phyloP scores from a whole-genome alignment of 2,329 filamentous ascomycete genomes.

The Emergomyces africanus region DNA sequence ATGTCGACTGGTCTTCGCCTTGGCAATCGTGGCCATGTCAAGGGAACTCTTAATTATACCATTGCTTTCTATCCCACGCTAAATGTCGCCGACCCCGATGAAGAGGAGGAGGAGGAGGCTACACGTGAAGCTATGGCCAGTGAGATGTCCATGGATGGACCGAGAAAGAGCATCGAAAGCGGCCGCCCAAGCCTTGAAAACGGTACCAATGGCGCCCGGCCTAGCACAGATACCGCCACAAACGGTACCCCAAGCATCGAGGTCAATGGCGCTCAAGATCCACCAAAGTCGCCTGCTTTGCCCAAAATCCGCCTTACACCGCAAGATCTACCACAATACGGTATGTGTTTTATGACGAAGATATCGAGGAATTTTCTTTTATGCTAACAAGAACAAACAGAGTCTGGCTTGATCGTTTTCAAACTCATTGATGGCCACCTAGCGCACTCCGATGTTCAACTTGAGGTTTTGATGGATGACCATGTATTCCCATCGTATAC shows the following conservation, averaged over 20 bases:
- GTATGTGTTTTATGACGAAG: slow-evolving; percentile 29
- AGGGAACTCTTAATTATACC: slow-evolving; percentile 72
- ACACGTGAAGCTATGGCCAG: slow-evolving; percentile 16
- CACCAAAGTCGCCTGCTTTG: slow-evolving; percentile 26
- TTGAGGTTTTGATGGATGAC: slow-evolving; percentile 90
- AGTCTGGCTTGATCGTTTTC: slow-evolving; percentile 89
- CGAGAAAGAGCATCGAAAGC: slow-evolving; percentile 15
- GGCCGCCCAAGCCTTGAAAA: slow-evolving; percentile 3
- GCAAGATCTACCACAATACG: slow-evolving; percentile 69
- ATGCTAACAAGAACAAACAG: slow-evolving; percentile 34
- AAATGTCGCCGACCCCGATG: slow-evolving; percentile 79
- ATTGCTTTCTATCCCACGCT: slow-evolving; percentile 83
- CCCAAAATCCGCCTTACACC: slow-evolving; percentile 67
- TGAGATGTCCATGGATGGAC: slow-evolving; percentile 8
- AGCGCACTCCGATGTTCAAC: slow-evolving; percentile 57
- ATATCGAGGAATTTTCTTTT: neutral
- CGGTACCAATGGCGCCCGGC: slow-evolving; percentile 16
- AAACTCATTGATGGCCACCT: slow-evolving; percentile 84
- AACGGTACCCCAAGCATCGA: slow-evolving; percentile 23
- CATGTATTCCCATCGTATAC: slow-evolving; percentile 83
- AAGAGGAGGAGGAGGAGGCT: slow-evolving; percentile 33
- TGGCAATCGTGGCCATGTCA: slow-evolving; percentile 57
- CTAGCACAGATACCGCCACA: slow-evolving; percentile 8
- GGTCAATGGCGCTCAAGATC: slow-evolving; percentile 34
- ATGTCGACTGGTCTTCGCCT: slow-evolving; percentile 58